Evolutionary conservation across 1,284 basidiomycete genomes (phyloP).

Genomic region (Thecaphora thlaspeos): DNA sequence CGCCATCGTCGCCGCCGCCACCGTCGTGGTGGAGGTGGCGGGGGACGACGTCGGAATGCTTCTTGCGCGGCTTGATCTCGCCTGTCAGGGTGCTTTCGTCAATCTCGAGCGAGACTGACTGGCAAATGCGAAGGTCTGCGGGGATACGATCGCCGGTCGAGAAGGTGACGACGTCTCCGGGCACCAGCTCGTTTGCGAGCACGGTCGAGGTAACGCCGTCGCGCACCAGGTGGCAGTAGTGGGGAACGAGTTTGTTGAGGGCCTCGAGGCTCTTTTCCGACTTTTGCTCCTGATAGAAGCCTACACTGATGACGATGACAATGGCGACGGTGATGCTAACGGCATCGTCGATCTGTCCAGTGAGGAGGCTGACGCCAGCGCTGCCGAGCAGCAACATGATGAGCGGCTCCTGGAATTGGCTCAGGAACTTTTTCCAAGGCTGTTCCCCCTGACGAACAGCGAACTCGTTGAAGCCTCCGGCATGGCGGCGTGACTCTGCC

Average conservation of each 20-base stretch:
- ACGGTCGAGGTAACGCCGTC: slow-evolving; percentile 64
- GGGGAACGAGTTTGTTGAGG: slow-evolving; percentile 91
- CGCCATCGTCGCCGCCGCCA: slow-evolving; percentile 4
- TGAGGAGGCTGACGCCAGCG: slow-evolving; percentile 78
- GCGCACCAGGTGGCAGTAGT: slow-evolving; percentile 88
- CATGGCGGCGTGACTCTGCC: slow-evolving; percentile 15
- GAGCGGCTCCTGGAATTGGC: slow-evolving; percentile 90
- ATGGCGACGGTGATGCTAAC: slow-evolving; percentile 91
- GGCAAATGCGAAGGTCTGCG: slow-evolving; percentile 81
- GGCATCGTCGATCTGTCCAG: slow-evolving; percentile 93
- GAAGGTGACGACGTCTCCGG: slow-evolving; percentile 88
- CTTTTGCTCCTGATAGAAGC: slow-evolving; percentile 89
- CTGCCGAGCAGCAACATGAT: slow-evolving; percentile 86
- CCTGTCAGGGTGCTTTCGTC: slow-evolving; percentile 95
- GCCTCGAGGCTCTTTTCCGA: slow-evolving; percentile 94
- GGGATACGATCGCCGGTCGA: slow-evolving; percentile 86
- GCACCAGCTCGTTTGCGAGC: slow-evolving; percentile 90
- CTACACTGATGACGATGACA: slow-evolving; percentile 87
- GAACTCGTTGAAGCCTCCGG: slow-evolving; percentile 72
- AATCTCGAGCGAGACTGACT: slow-evolving; percentile 80
- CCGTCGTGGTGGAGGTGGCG: not conserved
- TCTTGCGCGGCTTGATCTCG: slow-evolving; percentile 79
- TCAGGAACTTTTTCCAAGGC: slow-evolving; percentile 78
- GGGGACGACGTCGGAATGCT: slow-evolving; percentile 62
- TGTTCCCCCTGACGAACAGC: slow-evolving; percentile 80